Base-by-base conservation (phyloP, 345 rosid genomes). In the Acer saccharum region DNA sequence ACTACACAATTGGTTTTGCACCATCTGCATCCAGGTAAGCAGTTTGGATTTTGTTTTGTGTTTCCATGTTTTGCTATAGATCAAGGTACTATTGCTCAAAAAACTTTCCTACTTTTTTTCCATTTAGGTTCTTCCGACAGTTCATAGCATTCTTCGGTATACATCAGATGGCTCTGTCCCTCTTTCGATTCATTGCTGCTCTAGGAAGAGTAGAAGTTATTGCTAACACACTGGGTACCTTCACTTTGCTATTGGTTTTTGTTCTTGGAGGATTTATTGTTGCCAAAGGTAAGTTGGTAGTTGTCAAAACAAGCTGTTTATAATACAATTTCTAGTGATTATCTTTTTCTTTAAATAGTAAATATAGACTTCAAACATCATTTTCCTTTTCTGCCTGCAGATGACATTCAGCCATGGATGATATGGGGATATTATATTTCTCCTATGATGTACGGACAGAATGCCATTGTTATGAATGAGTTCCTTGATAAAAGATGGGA, bases 371-470 rank as follows among this genome's bases (percentile, higher is more conserved):
- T 73, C 71, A 77, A 74, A n/a, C 63, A 64, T 69, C 14, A 63
- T 35, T 60, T 25, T 25, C 16, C 29, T 29, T 73, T 72, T 76
- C 12, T 75, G 21, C 39, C 62, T 76, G 63, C 84, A 95, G 98
- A 91, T 82, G 97, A 93, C 75, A 85, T 95, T 74, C 78, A 78
- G 3, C 76, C 92, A 11, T 90, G 88, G 88, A 79, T 95, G 98
- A 82, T 85, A 55, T 94, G 98, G 98, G 97, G 94, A 29, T 95
- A 90, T 78, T 95, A 87, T 65, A n/a, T 55, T 68, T 95, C 98
- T 14, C 98, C 98, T 20, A 91, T 93, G 98, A 95, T 95, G 98
- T 95, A 95, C 75, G 98, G 97, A 77, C 98, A 95, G 74, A 93
- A 90, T 72, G 97, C 98, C 65, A 81, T 95, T 66, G 92, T 89